Conservation (phyloP, 2,329 filamentous ascomycete genomes). For the Colletotrichum scovillei region DNA sequence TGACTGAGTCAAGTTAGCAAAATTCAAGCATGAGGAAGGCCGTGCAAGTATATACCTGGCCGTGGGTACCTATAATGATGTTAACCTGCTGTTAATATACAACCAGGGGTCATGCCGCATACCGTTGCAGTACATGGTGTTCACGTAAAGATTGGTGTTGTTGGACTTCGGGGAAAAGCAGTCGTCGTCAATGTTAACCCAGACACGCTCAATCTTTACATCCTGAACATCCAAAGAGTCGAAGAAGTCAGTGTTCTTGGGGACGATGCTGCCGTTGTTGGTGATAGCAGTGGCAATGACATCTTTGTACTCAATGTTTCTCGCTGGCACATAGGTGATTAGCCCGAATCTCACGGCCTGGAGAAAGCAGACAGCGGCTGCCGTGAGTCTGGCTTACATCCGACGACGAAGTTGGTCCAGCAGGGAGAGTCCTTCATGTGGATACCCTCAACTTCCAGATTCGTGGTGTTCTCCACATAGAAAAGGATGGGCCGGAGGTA, state of each 20-base stretch:
- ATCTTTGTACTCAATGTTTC: slow-evolving; percentile 65
- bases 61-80: slow-evolving; percentile 44
- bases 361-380: neutral
- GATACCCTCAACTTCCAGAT: slow-evolving; percentile 67
- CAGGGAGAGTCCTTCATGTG: slow-evolving; percentile 71
- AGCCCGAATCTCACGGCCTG: neutral
- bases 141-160: slow-evolving; percentile 66
- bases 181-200: slow-evolving; percentile 68
- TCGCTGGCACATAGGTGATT: slow-evolving; percentile 33
- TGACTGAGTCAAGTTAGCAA: slow-evolving; percentile 44
- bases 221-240: slow-evolving; percentile 69
- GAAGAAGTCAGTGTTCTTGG: slow-evolving; percentile 73
- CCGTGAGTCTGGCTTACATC: slow-evolving; percentile 43
- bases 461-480: slow-evolving; percentile 70
- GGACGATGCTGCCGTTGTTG: slow-evolving; percentile 54
- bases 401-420: slow-evolving; percentile 73
- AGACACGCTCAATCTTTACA: slow-evolving; percentile 60
- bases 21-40: too few relatives aligned
- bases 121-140: slow-evolving; percentile 71
- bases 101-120: slow-evolving; percentile 41
- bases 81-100: neutral
- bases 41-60: neutral
- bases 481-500: slow-evolving; percentile 71
- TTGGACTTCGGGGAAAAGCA: slow-evolving; percentile 72
- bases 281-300: slow-evolving; percentile 66